phyloP scores from a whole-genome alignment of 2,329 filamentous ascomycete genomes.

The Shiraia sp. region DNA sequence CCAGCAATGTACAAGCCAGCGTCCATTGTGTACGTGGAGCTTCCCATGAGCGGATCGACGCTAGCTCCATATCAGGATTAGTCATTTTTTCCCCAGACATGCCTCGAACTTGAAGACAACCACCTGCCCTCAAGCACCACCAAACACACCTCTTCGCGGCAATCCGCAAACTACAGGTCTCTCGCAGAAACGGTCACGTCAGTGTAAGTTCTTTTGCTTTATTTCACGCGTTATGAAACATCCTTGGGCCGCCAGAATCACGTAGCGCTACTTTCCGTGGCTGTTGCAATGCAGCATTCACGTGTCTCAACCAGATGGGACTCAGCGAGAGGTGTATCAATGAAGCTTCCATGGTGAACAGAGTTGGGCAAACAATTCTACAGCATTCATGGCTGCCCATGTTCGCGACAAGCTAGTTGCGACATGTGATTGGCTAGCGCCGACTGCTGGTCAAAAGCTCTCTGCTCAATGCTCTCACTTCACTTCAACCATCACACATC shows the following conservation, averaged over 20 bases:
- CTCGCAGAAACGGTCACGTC: too few relatives aligned
- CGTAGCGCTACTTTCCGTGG: too few relatives aligned
- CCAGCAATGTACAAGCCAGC: slow-evolving; percentile 4
- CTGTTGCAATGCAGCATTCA: too few relatives aligned
- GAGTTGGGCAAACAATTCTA: slow-evolving; percentile 14
- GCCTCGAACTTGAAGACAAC: slow-evolving; percentile 4
- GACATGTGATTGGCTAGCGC: slow-evolving; percentile 23
- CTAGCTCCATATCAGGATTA: slow-evolving; percentile 4
- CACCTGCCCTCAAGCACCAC: background rate
- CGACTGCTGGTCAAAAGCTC: slow-evolving; percentile 21
- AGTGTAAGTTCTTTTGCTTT: too few relatives aligned
- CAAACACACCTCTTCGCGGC: background rate
- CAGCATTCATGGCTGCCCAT: slow-evolving; percentile 6
- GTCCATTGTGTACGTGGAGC: slow-evolving; percentile 11
- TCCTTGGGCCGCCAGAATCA: background rate
- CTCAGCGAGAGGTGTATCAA: background rate
- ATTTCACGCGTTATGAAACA: background rate
- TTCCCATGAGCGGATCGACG: slow-evolving; percentile 4
- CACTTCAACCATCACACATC: slow-evolving; percentile 8
- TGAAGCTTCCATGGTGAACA: slow-evolving; percentile 14
- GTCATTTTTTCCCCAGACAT: background rate
- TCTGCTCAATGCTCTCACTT: slow-evolving; percentile 9
- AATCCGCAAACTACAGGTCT: too few relatives aligned
- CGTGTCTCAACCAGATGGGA: background rate
- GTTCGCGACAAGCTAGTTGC: slow-evolving; percentile 5